These are phyloP conservation scores for Chrysoporthe austroafricana DNA, from an alignment of 2,329 filamentous ascomycete genomes.

Conservation along the genomic window DNA sequence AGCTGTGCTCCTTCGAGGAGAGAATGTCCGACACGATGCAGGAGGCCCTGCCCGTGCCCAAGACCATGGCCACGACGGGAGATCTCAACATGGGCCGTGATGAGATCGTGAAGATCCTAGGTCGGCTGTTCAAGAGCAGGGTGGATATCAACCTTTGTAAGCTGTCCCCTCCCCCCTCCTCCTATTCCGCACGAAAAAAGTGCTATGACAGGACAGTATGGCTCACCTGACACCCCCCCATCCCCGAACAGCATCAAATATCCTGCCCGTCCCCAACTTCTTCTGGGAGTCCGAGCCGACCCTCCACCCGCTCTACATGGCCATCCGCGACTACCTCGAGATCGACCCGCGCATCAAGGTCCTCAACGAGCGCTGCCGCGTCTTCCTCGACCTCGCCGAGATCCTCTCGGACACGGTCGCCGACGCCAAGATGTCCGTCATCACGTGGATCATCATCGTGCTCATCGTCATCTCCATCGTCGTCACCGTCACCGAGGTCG, in stretches of 20 bases:
- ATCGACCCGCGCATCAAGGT: constrained; percentile 96
- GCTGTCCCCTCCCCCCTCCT: constrained; percentile 39
- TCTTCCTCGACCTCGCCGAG: constrained; percentile 95
- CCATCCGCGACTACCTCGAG: constrained; percentile 95
- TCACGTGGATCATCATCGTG: constrained; percentile 98
- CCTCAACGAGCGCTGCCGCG: constrained; percentile 93
- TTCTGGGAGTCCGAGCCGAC: constrained; percentile 99
- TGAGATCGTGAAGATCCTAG: constrained; percentile 91
- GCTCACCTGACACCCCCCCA: background rate
- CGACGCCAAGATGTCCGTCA: constrained; percentile 91
- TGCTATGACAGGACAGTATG: background rate
- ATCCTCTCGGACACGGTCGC: constrained; percentile 91
- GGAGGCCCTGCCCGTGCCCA: constrained; percentile 89
- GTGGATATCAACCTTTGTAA: constrained; percentile 97
- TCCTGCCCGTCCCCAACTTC: constrained; percentile 94
- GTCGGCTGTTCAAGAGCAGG: constrained; percentile 86
- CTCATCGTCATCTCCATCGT: constrained; percentile 89
- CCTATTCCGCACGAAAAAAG: background rate
- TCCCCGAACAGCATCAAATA: constrained; percentile 74
- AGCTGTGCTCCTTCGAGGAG: constrained; percentile 94
- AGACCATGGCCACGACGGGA: constrained; percentile 84
- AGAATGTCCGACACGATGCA: constrained; percentile 94
- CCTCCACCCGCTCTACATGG: constrained; percentile 89
- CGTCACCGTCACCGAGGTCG: constrained; percentile 88
- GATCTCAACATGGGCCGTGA: constrained; percentile 88